phyloP scores from a whole-genome alignment of 352 stramenopile genomes.

The Globisporangium middletonii region DNA sequence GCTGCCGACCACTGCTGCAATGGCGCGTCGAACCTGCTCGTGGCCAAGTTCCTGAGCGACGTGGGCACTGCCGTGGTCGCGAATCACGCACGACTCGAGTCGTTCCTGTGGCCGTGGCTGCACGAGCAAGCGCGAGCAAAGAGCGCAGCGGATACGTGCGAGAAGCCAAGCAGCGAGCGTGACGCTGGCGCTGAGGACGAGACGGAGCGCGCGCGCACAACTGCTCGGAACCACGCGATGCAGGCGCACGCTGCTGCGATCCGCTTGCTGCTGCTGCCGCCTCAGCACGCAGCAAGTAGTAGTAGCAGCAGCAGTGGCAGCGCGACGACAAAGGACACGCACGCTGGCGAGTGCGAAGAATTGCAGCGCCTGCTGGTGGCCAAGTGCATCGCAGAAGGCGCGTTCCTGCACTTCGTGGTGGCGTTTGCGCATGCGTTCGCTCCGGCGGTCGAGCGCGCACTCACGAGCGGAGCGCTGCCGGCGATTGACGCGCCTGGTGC shows the following conservation, averaged over 20 bases:
- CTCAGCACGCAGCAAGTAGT: slow-evolving; percentile 4
- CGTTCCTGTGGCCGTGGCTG: slow-evolving; percentile 62
- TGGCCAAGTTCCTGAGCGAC: slow-evolving; percentile 59
- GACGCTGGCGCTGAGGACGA: not conserved
- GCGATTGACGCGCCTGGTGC: not conserved
- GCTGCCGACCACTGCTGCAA: not conserved
- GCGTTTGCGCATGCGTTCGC: slow-evolving; percentile 16
- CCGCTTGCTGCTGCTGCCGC: slow-evolving; percentile 10
- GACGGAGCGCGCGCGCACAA: not conserved
- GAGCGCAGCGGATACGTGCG: not conserved
- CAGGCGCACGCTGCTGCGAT: slow-evolving; percentile 14
- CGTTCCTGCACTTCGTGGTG: slow-evolving; percentile 37
- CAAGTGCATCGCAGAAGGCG: slow-evolving; percentile 25
- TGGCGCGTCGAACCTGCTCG: slow-evolving; percentile 16
- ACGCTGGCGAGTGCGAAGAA: slow-evolving; percentile 22
- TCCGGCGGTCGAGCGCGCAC: slow-evolving; percentile 1
- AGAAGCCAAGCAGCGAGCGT: not conserved
- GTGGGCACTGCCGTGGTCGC: slow-evolving; percentile 26
- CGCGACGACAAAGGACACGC: slow-evolving; percentile 14
- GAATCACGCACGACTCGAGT: slow-evolving; percentile 27
- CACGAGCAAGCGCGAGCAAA: slow-evolving; percentile 5
- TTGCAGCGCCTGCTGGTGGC: slow-evolving; percentile 43
- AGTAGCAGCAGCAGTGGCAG: not conserved
- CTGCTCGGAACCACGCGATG: slow-evolving; percentile 2
- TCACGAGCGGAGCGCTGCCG: not conserved